Base-by-base conservation (phyloP, 2,329 filamentous ascomycete species). In the Penicillium frequentans region DNA sequence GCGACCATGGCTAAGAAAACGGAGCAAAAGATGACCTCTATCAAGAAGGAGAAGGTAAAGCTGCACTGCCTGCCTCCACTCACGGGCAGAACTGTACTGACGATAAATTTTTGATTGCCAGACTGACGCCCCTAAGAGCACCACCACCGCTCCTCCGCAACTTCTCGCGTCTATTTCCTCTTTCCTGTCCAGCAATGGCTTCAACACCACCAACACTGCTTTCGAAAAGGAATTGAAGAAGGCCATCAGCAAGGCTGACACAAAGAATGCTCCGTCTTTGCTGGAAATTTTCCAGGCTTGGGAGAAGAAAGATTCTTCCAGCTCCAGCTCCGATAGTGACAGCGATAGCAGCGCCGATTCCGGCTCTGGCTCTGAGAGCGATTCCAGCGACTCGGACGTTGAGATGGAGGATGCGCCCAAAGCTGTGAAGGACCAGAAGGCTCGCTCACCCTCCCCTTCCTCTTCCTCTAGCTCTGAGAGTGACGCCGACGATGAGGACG, bases 121-220 rank as follows among this genome's bases (percentile, higher is more conserved):
- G 70, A 58, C 60, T 31, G 67, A 70, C 49, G 52, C 63, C 45
- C 60, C 47, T 51, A 64, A 66, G 49, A 58, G 72, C 21, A 58
- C 72, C 24, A 57, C 66, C 49, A 55, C 72, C 27, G 35, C 71
- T 26, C 82, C 88, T 5, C 73, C 82, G 27, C 82, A 89, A 72
- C 77, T 92, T 35, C 78, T 92, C 69, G 83, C 86, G 59, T 78
- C 90, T 16, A 82, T 92, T 66, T 85, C 85, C 60, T 74, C 77
- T 23, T 92, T 91, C 72, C 80, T 92, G 49, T 81, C 81, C 43
- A 82, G 87, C 46, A 82, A 89, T 71, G 83, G 85, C n/a, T 89
- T 90, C 66, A 73, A 80, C 48, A 79, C 80, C 57, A 84, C 89
- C 46, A 83, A 83, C 67, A 77, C 81, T 57, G 82, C 84, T 5